Conservation (phyloP, 805 yeast species). For the Deakozyma indianensis region DNA sequence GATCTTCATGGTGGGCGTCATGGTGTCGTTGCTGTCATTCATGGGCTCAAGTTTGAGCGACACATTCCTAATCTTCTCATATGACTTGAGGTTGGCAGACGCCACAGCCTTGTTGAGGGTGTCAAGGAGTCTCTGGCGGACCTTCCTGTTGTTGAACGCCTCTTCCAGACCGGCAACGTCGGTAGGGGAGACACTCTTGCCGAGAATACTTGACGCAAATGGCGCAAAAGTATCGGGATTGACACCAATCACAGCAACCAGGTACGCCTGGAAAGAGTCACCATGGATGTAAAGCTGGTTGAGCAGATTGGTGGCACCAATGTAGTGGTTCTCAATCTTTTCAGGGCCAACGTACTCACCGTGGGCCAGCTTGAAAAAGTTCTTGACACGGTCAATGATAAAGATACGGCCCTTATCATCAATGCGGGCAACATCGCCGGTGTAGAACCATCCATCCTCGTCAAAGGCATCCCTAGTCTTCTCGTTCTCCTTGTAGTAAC, state of each 20-base stretch:
- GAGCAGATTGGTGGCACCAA: conserved; percentile 35
- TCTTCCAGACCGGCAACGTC: conserved; percentile 18
- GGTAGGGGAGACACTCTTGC: conserved; percentile 17
- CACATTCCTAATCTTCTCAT: conserved; percentile 47
- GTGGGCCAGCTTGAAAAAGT: conserved; percentile 56
- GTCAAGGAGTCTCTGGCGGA: conserved; percentile 24
- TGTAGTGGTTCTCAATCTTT: conserved; percentile 51
- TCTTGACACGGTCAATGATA: conserved; percentile 64
- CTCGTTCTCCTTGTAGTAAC: conserved; percentile 41
- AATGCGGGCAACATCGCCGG: conserved; percentile 51
- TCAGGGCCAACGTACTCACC: conserved; percentile 67
- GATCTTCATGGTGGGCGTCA: conserved; percentile 55
- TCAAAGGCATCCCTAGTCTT: conserved; percentile 41
- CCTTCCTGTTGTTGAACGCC: conserved; percentile 21
- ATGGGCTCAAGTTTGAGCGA: conserved; percentile 43
- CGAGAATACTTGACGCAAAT: conserved; percentile 16
- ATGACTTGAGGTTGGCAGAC: conserved; percentile 36
- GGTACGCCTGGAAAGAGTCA: conserved; percentile 37
- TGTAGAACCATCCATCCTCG: conserved; percentile 47
- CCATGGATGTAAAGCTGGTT: conserved; percentile 51
- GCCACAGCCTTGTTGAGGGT: conserved; percentile 26
- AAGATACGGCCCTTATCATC: conserved; percentile 38
- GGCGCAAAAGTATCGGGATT: conserved; percentile 32
- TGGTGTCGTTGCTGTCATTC: conserved; percentile 41
- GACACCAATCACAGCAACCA: conserved; percentile 51